Conservation (phyloP, 306 rosid species). For the Chamaecrista fasciculata region DNA sequence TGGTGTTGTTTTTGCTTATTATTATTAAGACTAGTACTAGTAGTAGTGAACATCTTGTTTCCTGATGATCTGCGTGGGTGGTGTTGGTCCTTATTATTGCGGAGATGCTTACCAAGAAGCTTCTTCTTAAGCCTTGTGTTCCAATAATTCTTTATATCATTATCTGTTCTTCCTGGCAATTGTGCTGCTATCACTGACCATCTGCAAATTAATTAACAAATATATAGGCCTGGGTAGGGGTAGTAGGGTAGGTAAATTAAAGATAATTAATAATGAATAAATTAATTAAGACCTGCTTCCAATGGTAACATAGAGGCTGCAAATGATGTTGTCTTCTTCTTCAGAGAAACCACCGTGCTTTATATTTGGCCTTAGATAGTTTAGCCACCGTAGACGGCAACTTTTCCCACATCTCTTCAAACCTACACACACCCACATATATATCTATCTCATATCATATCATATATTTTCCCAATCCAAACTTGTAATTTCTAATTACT, state of each 20-base stretch:
- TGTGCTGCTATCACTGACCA: slow-evolving; percentile 99
- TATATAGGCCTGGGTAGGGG: too few relatives aligned
- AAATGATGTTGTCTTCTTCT: slow-evolving; percentile 86
- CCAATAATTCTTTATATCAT: slow-evolving; percentile 97
- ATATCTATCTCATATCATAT: too few relatives aligned
- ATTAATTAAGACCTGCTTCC: slow-evolving; percentile 72
- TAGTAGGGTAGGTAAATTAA: too few relatives aligned
- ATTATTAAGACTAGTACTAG: not conserved
- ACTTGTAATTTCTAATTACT: too few relatives aligned
- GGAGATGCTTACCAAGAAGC: slow-evolving; percentile 77
- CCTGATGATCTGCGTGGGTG: slow-evolving; percentile 47
- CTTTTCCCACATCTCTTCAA: slow-evolving; percentile 93
- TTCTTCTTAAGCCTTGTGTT: slow-evolving; percentile 92
- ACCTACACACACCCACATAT: slow-evolving; percentile 33
- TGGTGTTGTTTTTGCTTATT: slow-evolving; percentile 40
- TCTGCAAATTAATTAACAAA: slow-evolving; percentile 27
- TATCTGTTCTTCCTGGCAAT: slow-evolving; percentile 88
- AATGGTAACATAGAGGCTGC: slow-evolving; percentile 79
- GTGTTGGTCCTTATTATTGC: slow-evolving; percentile 57
- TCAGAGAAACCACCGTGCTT: slow-evolving; percentile 91
- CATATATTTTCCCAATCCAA: too few relatives aligned
- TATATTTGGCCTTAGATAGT: slow-evolving; percentile 94
- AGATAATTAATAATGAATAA: too few relatives aligned
- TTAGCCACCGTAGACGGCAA: slow-evolving; percentile 90
- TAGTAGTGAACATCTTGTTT: not conserved